A percentile compares a stretch with the other conserved stretches of the same genome.
These are phyloP conservation scores for Syzygium grande DNA, from an alignment of 345 rosid genomes.

Conservation along the genomic window DNA sequence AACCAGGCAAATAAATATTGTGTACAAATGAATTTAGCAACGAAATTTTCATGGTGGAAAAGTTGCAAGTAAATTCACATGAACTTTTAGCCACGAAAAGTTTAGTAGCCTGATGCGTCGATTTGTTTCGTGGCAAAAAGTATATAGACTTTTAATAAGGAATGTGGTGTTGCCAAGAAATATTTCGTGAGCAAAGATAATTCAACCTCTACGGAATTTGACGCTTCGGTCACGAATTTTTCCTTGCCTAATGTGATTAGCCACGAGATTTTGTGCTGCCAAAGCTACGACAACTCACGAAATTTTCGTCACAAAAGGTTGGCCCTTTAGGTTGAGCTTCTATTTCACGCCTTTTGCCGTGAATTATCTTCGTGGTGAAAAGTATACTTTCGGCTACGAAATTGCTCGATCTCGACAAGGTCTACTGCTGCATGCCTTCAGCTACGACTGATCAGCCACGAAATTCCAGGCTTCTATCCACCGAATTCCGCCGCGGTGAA, in stretches of 20 bases:
- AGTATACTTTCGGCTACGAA: not conserved
- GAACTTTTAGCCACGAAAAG: not conserved
- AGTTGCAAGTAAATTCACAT: not conserved
- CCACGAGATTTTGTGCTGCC: not conserved
- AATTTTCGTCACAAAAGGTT: too few relatives aligned
- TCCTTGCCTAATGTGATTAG: not conserved
- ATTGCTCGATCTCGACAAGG: too few relatives aligned
- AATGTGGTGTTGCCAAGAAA: not conserved
- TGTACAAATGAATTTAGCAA: not conserved
- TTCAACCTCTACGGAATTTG: not conserved
- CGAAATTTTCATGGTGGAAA: not conserved
- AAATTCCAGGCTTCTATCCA: too few relatives aligned
- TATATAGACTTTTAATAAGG: not conserved
- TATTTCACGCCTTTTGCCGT: not conserved
- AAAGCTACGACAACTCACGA: too few relatives aligned
- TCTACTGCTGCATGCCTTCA: too few relatives aligned
- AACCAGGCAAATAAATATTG: not conserved
- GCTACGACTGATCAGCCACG: too few relatives aligned
- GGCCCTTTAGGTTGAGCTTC: not conserved
- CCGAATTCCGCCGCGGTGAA: too few relatives aligned
- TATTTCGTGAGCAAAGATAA: not conserved
- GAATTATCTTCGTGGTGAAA: not conserved
- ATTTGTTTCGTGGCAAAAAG: not conserved
- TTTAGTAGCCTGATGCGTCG: not conserved
- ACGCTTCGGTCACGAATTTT: not conserved